These are phyloP conservation scores for Cutaneotrichosporon arboriforme DNA, from an alignment of 1,284 basidiomycete species.

Conservation along the genomic window DNA sequence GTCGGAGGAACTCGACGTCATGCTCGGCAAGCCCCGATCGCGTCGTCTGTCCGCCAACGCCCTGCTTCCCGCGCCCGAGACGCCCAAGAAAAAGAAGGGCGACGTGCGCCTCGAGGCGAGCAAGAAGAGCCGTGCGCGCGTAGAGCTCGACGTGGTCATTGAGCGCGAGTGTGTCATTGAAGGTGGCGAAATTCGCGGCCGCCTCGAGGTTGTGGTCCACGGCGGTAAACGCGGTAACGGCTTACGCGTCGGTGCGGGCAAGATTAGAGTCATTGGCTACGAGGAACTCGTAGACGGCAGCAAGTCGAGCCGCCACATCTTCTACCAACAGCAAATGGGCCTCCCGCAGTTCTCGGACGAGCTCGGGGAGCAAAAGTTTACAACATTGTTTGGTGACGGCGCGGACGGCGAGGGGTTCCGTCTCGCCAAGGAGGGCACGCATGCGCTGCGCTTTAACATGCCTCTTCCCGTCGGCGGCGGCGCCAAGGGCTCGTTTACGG, in stretches of 20 bases:
- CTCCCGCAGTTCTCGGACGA: conserved; percentile 55
- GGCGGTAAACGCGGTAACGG: conserved; percentile 59
- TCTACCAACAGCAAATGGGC: conserved; percentile 70
- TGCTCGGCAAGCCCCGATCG: conserved; percentile 38
- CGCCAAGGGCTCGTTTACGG: conserved; percentile 66
- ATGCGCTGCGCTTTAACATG: conserved; percentile 73
- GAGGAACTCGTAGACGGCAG: conserved; percentile 59
- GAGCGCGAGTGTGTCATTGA: conserved; percentile 75
- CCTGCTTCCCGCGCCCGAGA: conserved; percentile 37
- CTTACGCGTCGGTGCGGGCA: conserved; percentile 68
- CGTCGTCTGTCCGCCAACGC: conserved; percentile 32
- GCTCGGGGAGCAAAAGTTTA: conserved; percentile 32
- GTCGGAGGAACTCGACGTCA: conserved; percentile 40
- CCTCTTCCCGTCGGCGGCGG: conserved; percentile 62
- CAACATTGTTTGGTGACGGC: conserved; percentile 53
- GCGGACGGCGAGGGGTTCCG: conserved; percentile 68
- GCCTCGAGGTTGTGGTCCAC: conserved; percentile 64
- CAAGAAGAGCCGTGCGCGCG: conserved; percentile 69
- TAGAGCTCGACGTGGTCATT: conserved; percentile 76
- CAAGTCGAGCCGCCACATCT: conserved; percentile 63
- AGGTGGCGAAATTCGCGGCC: conserved; percentile 69
- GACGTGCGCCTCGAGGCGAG: conserved; percentile 48
- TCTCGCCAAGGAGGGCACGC: conserved; percentile 61
- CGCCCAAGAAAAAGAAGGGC: conserved; percentile 19
- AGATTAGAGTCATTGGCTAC: conserved; percentile 80